Percentiles rank a stretch among this genome's conserved stretches.
These are phyloP conservation scores for Solanum hybrid DNA, from an alignment of 305 asterid species.

Conservation along the genomic window DNA sequence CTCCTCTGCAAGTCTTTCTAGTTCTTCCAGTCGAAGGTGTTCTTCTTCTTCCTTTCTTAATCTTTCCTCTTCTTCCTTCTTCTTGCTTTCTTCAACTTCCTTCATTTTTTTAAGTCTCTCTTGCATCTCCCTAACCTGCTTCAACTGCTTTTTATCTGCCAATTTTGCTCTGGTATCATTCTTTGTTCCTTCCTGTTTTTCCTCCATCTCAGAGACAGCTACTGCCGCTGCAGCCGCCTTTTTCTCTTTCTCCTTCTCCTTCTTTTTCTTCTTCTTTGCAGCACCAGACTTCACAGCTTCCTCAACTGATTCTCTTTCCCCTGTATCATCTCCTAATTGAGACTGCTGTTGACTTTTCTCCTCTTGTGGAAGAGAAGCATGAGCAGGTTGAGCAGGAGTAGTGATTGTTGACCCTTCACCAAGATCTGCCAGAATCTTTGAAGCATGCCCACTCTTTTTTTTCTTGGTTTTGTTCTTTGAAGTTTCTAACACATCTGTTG, in stretches of 20 bases:
- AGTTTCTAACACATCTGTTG: slow-evolving; percentile 33
- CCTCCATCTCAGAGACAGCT: slow-evolving; percentile 46
- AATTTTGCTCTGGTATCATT: slow-evolving; percentile 35
- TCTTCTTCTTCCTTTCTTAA: slow-evolving; percentile 93
- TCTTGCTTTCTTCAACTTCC: slow-evolving; percentile 79
- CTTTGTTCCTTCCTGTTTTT: slow-evolving; percentile 46
- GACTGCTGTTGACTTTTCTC: slow-evolving; percentile 46
- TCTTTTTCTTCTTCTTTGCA: slow-evolving; percentile 29
- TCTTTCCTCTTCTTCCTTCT: slow-evolving; percentile 76
- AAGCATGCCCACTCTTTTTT: slow-evolving; percentile 24
- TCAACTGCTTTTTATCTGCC: slow-evolving; percentile 57
- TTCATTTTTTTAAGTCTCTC: slow-evolving; percentile 63
- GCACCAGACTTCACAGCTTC: slow-evolving; percentile 54
- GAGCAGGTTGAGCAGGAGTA: slow-evolving; percentile 12
- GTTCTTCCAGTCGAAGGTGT: slow-evolving; percentile 56
- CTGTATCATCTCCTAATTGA: slow-evolving; percentile 1
- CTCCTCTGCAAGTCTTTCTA: slow-evolving; percentile 75
- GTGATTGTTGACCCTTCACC: slow-evolving; percentile 50
- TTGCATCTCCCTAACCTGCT: slow-evolving; percentile 87
- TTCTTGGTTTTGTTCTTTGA: slow-evolving; percentile 65
- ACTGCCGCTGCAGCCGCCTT: slow-evolving; percentile 38
- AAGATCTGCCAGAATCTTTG: slow-evolving; percentile 62
- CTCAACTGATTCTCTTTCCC: slow-evolving; percentile 43
- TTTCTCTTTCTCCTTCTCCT: slow-evolving; percentile 54
- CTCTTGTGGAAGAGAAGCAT: slow-evolving; percentile 33